Conservation (phyloP, 1,139 yeast species). For the Chernovozyma sophiae-reginae region DNA sequence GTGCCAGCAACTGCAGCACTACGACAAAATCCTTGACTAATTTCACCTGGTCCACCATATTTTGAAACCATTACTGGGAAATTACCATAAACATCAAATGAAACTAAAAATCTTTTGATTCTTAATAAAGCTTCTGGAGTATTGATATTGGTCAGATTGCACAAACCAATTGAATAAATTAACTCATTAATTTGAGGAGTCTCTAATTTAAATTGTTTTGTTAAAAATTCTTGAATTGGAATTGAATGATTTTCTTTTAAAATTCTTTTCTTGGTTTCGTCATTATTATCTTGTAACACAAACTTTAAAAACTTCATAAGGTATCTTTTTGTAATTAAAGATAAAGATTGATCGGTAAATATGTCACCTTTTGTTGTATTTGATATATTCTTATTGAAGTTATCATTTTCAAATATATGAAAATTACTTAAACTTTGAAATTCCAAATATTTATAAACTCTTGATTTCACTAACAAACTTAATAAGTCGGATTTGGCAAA, state of each 20-base stretch:
- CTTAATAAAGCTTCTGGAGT: constrained; percentile 75
- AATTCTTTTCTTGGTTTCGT: constrained; percentile 39
- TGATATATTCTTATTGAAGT: constrained; percentile 73
- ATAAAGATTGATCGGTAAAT: constrained; percentile 80
- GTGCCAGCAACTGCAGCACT: constrained; percentile 99
- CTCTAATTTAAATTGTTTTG: constrained; percentile 64
- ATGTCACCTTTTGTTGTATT: constrained; percentile 82
- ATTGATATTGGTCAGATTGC: constrained; percentile 53
- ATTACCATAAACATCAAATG: constrained; percentile 91
- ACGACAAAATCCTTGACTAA: constrained; percentile 94
- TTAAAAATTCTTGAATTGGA: constrained; percentile 57
- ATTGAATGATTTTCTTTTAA: constrained; percentile 54
- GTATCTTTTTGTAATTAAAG: constrained; percentile 72
- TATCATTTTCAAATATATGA: constrained; percentile 88
- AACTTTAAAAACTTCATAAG: constrained; percentile 93
- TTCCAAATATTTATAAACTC: constrained; percentile 88
- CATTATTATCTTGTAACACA: constrained; percentile 64
- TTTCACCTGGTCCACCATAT: constrained; percentile 95
- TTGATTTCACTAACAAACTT: constrained; percentile 69
- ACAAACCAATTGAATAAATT: constrained; percentile 79
- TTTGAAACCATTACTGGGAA: constrained; percentile 91
- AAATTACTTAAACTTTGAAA: constrained; percentile 85
- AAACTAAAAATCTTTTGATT: constrained; percentile 75
- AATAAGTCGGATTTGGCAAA: constrained; percentile 87
- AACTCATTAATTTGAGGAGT: constrained; percentile 76